Evolutionary conservation across 805 yeast species (phyloP), one percentile per base, ranked within the genome.

Genomic region (Saturnispora gosingensis): DNA sequence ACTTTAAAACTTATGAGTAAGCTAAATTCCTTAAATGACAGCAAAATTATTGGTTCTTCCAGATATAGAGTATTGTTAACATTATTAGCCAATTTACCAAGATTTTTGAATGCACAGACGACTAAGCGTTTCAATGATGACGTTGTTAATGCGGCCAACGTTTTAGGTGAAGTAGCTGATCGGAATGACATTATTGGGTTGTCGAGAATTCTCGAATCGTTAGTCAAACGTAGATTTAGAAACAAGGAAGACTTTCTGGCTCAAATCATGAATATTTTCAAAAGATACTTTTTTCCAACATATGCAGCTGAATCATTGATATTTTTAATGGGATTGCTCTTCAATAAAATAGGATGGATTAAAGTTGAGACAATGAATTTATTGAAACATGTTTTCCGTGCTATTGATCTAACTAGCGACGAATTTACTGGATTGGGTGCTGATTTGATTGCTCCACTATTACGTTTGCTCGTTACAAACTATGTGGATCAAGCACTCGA

Each of bases 361-460:
- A 85, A 87, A 57, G 61, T 75, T 10, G 96, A 91, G 64, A 80
- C 93, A 0, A 74, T 95, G 80, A 83, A 80, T 48, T 67, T 89
- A 2, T 73, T 93, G 56, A 83, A 84, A 59, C 78, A 81, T 46
- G 65, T 93, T 7, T 76, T 95, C 55, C 90, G 96, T 1, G 72
- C 78, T 53, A 82, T 89, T 15, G 90, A 93, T 61, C 70, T 90
- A 49, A 81, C 80, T 44, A 71, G 83, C 36, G 87, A 84, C 18
- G 95, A 85, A 59, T 89, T 89, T 62, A 75, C 78, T 28, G 95
- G 96, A 2, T 83, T 88, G 38, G 99, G 99, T 4, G 98, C 99
- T 0, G 99, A 93, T 62, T 71, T 93, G 49, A 87, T 93, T 5
- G 85, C 96, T 1, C 99, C 99, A 2, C 71, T 95, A 47, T 71